phyloP scores from a whole-genome alignment of 176 grass and related monocot species.

The Pontederia crassipes region DNA sequence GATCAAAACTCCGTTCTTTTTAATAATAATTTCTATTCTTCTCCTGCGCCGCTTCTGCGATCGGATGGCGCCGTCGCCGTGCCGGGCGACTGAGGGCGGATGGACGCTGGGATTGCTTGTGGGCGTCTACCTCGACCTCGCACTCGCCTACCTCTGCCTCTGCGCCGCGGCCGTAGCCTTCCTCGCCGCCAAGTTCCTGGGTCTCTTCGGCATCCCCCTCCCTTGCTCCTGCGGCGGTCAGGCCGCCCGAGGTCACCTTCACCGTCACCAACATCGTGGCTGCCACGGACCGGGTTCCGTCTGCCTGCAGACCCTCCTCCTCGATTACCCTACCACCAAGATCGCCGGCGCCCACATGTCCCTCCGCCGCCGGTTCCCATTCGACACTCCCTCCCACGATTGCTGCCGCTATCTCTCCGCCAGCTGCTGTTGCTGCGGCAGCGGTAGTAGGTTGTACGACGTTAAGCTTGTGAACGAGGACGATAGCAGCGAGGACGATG shows the following conservation, averaged over 20 bases:
- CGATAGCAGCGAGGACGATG: background rate
- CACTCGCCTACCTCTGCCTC: conserved; percentile 48
- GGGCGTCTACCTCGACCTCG: conserved; percentile 39
- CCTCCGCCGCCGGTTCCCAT: background rate
- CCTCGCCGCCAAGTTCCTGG: conserved; percentile 12
- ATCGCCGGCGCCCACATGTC: background rate
- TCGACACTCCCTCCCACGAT: background rate
- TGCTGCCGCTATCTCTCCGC: background rate
- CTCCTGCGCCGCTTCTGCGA: too few species aligned
- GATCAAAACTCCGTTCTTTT: too few species aligned
- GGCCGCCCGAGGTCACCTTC: conserved; percentile 23
- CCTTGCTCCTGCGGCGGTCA: conserved; percentile 52
- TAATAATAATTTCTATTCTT: too few species aligned
- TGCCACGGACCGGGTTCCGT: conserved; percentile 22
- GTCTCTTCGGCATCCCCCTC: conserved; percentile 15
- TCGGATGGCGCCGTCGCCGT: background rate
- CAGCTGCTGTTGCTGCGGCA: background rate
- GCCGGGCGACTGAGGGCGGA: conserved; percentile 8
- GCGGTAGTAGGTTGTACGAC: background rate
- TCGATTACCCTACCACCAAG: background rate
- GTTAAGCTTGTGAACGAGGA: background rate
- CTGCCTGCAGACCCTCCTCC: conserved; percentile 24
- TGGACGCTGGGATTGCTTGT: conserved; percentile 42
- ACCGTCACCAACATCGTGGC: conserved; percentile 10
- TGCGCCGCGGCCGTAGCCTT: conserved; percentile 28